A percentile compares a stretch with the other conserved stretches of the same genome.
phyloP scores from a whole-genome alignment of 1,139 yeast genomes.

The Eremothecium cymbalariae region DNA sequence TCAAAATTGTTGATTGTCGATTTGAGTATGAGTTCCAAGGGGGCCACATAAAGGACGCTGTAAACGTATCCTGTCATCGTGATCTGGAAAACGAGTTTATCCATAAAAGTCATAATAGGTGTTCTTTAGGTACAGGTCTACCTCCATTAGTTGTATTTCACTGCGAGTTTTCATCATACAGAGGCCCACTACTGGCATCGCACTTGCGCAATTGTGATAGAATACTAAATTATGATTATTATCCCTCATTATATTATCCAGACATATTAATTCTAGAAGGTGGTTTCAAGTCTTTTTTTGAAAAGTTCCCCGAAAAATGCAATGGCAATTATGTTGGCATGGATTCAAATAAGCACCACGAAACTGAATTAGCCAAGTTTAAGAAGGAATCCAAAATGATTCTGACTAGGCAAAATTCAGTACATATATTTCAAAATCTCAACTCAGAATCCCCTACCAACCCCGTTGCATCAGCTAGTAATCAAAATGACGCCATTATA shows the following conservation, averaged over 20 bases:
- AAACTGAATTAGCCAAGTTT: conserved; percentile 61
- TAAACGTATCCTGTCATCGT: conserved; percentile 65
- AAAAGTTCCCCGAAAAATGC: conserved; percentile 42
- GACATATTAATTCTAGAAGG: conserved; percentile 85
- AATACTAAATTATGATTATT: conserved; percentile 56
- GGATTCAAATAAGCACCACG: conserved; percentile 70
- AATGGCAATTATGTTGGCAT: conserved; percentile 78
- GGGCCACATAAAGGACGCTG: conserved; percentile 81
- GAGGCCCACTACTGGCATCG: conserved; percentile 90
- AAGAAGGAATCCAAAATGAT: conserved; percentile 49
- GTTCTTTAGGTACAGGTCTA: conserved; percentile 16
- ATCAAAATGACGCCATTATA: background rate
- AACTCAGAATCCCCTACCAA: no score
- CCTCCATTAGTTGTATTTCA: conserved; percentile 66
- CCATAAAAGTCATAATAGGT: conserved; percentile 11
- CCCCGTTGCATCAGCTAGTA: no score
- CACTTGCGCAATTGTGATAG: conserved; percentile 82
- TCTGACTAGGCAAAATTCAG: conserved; percentile 33
- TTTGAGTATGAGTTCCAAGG: conserved; percentile 88
- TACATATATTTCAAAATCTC: conserved; percentile 20
- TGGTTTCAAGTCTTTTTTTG: conserved; percentile 76
- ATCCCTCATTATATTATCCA: conserved; percentile 78
- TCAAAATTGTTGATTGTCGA: conserved; percentile 72
- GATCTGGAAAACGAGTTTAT: conserved; percentile 36
- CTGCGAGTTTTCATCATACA: conserved; percentile 85